Percentiles rank a stretch among this genome's conserved stretches.
These are phyloP conservation scores for Suillus plorans DNA, from an alignment of 768 basidiomycete genomes.

Conservation along the genomic window DNA sequence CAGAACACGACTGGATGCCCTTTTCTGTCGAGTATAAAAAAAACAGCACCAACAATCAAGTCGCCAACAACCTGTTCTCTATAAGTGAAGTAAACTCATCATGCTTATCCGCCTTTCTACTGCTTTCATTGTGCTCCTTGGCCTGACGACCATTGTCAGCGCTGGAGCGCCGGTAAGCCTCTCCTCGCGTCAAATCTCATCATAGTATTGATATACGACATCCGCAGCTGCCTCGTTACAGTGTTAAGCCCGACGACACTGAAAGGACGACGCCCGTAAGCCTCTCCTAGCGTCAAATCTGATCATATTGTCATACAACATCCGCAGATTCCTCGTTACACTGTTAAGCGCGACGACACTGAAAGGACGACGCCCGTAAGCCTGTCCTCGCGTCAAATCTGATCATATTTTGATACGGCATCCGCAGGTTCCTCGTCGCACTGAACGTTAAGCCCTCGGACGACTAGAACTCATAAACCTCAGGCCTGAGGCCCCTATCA, in stretches of 20 bases:
- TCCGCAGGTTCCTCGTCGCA: too few species aligned
- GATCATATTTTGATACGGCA: too few species aligned
- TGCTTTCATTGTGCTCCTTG: background rate
- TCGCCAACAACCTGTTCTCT: background rate
- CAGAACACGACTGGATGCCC: background rate
- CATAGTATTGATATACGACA: background rate
- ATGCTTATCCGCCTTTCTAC: background rate
- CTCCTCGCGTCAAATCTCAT: background rate
- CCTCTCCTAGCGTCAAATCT: background rate
- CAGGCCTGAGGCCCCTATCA: background rate
- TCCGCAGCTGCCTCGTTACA: too few species aligned
- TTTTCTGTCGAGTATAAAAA: background rate
- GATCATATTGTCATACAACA: too few species aligned
- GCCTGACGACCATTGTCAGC: background rate
- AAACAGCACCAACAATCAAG: background rate
- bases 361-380: too few species aligned
- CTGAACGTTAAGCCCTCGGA: too few species aligned
- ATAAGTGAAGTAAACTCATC: background rate
- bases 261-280: background rate
- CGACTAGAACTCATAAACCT: too few species aligned
- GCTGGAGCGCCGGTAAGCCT: background rate
- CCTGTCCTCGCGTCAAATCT: too few species aligned
- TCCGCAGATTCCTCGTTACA: too few species aligned
- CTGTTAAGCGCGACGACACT: too few species aligned
- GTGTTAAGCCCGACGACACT: background rate